Base-by-base conservation (phyloP, 2,329 filamentous ascomycete species). In the Hypoxylon sp. region DNA sequence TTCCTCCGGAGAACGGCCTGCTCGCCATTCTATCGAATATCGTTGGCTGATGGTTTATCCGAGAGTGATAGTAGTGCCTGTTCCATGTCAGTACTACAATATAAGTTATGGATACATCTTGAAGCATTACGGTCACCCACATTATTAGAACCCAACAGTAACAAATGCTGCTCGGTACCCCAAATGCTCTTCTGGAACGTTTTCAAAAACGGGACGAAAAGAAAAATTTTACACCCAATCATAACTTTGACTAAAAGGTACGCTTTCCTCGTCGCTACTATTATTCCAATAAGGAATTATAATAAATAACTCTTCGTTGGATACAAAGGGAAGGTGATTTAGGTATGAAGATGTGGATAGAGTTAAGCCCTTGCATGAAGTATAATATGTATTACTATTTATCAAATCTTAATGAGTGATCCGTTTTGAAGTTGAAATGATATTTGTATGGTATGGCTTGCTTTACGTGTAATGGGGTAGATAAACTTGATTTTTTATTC, bases 81-180 rank as follows among this genome's bases (percentile, higher is more conserved):
- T 26, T 10, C 11, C 5, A 2, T 26, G 35, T 54, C 17, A 54
- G 52, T 24, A 31, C 14, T n/a, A 26, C 17, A n/a, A 54, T 42
- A 5, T 22, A 29, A 14, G 22, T 22, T 1, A 17, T n/a, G 42
- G 13, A 9, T 54, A 26, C 6, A 14, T 10, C 14, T 19, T 29
- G 35, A 26, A 9, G 24, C 19, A 17, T 54, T 54, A 54, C 52
- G 35, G 52, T 54, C n/a, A 17, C 35, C 44, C 35, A 54, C 35
- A 5, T 22, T 44, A 19, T 42, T 54, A 5, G 3, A 54, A n/a
- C 2, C 13, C 6, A 26, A 10, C 17, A 29, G 3, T 3, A 5
- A 17, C 29, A 31, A 42, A 42, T 17, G 13, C 19, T 17, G 22
- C 11, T 29, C 8, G 29, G 11, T 2, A 44, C 19, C 47, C 17